These are phyloP conservation scores for Trypanosoma vivax DNA, from an alignment of 208 protist genomes.

Conservation along the genomic window DNA sequence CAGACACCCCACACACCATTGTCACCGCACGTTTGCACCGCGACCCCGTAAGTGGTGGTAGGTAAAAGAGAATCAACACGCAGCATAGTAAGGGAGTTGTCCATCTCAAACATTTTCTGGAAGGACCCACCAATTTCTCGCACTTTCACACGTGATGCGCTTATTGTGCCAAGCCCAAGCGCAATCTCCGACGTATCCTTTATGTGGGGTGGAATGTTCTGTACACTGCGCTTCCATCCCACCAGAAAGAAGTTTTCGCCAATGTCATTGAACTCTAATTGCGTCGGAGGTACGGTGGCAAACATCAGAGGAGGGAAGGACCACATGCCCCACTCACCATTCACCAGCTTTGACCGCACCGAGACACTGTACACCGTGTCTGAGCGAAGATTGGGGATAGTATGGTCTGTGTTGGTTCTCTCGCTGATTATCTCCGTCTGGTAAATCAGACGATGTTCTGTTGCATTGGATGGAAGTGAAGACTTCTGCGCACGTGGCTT, in stretches of 20 bases:
- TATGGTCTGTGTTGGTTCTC: constrained; percentile 55
- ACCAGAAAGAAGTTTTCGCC: constrained; percentile 79
- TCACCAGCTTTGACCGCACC: constrained; percentile 77
- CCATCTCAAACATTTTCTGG: constrained; percentile 57
- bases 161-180: constrained; percentile 66
- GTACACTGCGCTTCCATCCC: constrained; percentile 70
- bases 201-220: constrained; percentile 58
- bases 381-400: constrained; percentile 76
- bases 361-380: constrained; percentile 87
- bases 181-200: constrained; percentile 38
- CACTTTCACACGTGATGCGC: constrained; percentile 75
- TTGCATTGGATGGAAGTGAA: constrained; percentile 63
- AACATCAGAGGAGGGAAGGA: constrained; percentile 60
- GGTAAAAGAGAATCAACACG: constrained; percentile 61
- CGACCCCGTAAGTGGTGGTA: constrained; percentile 79
- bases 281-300: constrained; percentile 75
- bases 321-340: constrained; percentile 90
- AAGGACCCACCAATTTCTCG: constrained; percentile 61
- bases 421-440: constrained; percentile 74
- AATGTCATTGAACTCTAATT: constrained; percentile 73
- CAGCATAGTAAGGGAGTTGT: constrained; percentile 55
- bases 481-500: constrained; percentile 55
- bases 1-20: constrained; percentile 88
- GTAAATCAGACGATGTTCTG: constrained; percentile 75
- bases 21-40: constrained; percentile 89